A percentile compares a stretch with the other conserved stretches of the same genome.
Evolutionary conservation across 106 monocot genomes (phyloP).

Genomic region (Allium fistulosum): DNA sequence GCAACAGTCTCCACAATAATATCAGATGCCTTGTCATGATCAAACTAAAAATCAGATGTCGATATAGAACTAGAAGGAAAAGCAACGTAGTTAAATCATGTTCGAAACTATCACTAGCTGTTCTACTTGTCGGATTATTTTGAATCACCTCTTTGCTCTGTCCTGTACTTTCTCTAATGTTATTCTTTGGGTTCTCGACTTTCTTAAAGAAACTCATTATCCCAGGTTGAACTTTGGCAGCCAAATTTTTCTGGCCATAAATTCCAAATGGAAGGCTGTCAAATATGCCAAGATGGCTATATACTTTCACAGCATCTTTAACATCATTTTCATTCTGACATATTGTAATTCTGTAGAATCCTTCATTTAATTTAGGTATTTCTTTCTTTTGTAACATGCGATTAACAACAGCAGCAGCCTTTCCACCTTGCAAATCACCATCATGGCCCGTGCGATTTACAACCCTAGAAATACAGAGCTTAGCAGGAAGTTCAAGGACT

Average conservation of each 20-base stretch:
- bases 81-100: constrained; percentile 41
- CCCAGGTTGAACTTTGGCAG: constrained; percentile 75
- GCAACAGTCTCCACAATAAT: constrained; percentile 59
- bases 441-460: constrained; percentile 84
- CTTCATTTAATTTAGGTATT: constrained; percentile 65
- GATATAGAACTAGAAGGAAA: constrained; percentile 98
- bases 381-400: constrained; percentile 89
- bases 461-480: constrained; percentile 77
- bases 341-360: constrained; percentile 75
- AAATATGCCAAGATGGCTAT: constrained; percentile 39
- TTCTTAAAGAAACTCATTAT: constrained; percentile 96
- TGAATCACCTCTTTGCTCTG: constrained; percentile 11
- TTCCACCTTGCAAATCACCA: constrained; percentile 89
- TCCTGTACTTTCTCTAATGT: constrained; percentile 6
- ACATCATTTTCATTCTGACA: constrained; percentile 70
- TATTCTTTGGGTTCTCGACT: constrained; percentile 24
- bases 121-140: neutral
- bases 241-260: constrained; percentile 69
- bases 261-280: constrained; percentile 64
- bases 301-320: constrained; percentile 46
- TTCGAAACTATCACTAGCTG: constrained; percentile 8
- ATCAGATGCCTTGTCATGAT: constrained; percentile 77
- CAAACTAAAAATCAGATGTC: constrained; percentile 92
- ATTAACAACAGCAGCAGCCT: constrained; percentile 90
- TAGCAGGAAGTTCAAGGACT: constrained; percentile 83